Conservation (phyloP, 495 filamentous ascomycete species). For the Tuber indicum region DNA sequence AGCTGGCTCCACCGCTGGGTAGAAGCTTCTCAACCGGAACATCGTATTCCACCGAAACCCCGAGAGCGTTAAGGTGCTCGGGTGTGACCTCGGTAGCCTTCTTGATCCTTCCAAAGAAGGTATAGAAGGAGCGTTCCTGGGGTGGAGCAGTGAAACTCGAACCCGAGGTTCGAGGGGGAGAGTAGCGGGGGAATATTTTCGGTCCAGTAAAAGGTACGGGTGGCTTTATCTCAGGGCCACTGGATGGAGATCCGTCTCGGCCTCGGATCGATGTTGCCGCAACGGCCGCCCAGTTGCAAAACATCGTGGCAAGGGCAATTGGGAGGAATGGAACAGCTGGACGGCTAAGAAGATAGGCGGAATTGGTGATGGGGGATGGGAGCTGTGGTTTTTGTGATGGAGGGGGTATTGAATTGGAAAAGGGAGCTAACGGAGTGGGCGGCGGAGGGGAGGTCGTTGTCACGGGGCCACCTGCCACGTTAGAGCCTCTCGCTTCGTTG, state of each 20-base stretch:
- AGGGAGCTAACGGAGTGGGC: neutral
- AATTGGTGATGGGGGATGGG: neutral
- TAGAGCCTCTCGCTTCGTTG: neutral
- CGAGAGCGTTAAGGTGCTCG: slow-evolving; percentile 36
- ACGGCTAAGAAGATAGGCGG: neutral
- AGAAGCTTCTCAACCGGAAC: slow-evolving; percentile 37
- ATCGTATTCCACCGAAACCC: slow-evolving; percentile 39
- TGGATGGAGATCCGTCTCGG: neutral
- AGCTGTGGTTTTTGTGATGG: neutral
- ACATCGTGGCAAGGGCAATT: slow-evolving; percentile 31
- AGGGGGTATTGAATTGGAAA: neutral
- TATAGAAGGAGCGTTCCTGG: slow-evolving; percentile 33
- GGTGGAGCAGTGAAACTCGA: slow-evolving; percentile 27
- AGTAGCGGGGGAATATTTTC: slow-evolving; percentile 37
- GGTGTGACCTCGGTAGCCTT: slow-evolving; percentile 39
- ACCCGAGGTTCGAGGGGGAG: slow-evolving; percentile 22
- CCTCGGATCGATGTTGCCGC: slow-evolving; percentile 17
- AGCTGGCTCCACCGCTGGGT: slow-evolving; percentile 23
- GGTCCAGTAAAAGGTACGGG: slow-evolving; percentile 33
- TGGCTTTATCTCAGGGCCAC: neutral
- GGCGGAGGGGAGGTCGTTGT: neutral
- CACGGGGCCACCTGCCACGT: neutral
- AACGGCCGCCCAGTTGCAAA: slow-evolving; percentile 42
- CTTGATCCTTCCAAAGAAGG: slow-evolving; percentile 37
- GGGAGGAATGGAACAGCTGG: slow-evolving; percentile 23